Conservation (phyloP, 441 rosid genomes). For the Croton laevigatus region DNA sequence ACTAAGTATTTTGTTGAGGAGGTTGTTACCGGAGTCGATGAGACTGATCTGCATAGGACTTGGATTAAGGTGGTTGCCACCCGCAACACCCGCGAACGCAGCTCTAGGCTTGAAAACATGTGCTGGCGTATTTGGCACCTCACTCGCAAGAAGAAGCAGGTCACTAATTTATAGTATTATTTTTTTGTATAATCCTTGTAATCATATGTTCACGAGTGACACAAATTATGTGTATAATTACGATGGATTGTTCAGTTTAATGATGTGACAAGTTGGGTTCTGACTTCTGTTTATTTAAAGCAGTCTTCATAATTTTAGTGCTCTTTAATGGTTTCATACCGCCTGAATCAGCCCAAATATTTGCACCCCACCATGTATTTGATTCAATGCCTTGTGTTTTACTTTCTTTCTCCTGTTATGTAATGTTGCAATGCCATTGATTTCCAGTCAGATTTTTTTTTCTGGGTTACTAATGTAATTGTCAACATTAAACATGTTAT, state of each 20-base stretch:
- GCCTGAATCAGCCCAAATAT: background rate
- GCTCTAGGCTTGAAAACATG: slow-evolving; percentile 96
- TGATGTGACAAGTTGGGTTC: slow-evolving; percentile 13
- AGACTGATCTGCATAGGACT: slow-evolving; percentile 81
- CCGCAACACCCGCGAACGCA: slow-evolving; percentile 85
- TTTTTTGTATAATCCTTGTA: background rate
- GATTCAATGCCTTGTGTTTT: background rate
- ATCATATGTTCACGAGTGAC: background rate
- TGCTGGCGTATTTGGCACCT: slow-evolving; percentile 99
- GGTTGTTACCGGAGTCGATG: slow-evolving; percentile 91
- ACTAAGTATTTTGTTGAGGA: slow-evolving; percentile 92
- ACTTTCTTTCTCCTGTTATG: background rate
- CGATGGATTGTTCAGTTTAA: background rate
- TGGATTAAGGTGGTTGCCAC: slow-evolving; percentile 98
- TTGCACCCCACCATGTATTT: slow-evolving; percentile 1
- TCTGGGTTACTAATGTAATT: background rate
- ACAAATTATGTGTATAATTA: background rate
- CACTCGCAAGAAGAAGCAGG: slow-evolving; percentile 99
- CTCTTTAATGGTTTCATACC: background rate
- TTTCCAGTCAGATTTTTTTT: background rate
- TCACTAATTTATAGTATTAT: slow-evolving; percentile 13
- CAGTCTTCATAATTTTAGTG: background rate
- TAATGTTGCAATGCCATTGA: background rate
- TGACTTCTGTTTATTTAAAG: background rate
- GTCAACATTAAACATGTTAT: slow-evolving; percentile 17